Base-by-base conservation (phyloP, 257 asterid genomes). In the Fraxinus pennsylvanica region DNA sequence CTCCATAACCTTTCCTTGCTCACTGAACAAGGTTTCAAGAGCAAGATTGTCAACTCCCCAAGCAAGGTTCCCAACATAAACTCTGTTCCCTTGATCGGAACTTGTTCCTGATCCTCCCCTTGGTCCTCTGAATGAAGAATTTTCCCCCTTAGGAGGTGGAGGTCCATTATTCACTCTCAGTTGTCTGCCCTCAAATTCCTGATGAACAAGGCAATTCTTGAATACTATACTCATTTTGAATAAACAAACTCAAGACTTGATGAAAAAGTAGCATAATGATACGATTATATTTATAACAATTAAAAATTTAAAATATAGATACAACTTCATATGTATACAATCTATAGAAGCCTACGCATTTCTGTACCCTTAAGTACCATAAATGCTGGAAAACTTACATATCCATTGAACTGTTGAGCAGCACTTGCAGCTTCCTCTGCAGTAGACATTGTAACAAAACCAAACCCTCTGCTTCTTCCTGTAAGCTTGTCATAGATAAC, bases 381-480 rank as follows among this genome's bases (percentile, higher is more conserved):
- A 19, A 74, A 52, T 4, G 68, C 61, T 32, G 61, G 80, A 70
- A 70, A 79, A 75, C 87, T 90, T 89, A 95, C 98, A 80, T 89
- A 91, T 81, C 96, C 97, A 81, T 95, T 80, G 85, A 92, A 89
- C 74, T 88, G 93, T 74, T 86, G 88, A 63, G 77, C 92, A 19
- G 96, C 98, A 25, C 92, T 94, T 84, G 85, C 86, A 70, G 81
- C 97, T 86, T 89, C 99, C 82, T 90, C 87, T 8, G 76, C 77
- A 4, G 92, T 54, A 36, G 98, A 88, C 98, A 92, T 95, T 15
- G 99, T 92, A 78, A 95, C 98, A 52, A 92, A 95, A 73, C 96
- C 99, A 59, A 91, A 95, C 12, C 99, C 99, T 80, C 96, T 84
- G 79, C 99, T 95, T 82, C 96, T 88, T 82, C 97, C 99, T 0